Base-by-base conservation (phyloP, 177 flowering plant genomes). In the Vitis hybrid region DNA sequence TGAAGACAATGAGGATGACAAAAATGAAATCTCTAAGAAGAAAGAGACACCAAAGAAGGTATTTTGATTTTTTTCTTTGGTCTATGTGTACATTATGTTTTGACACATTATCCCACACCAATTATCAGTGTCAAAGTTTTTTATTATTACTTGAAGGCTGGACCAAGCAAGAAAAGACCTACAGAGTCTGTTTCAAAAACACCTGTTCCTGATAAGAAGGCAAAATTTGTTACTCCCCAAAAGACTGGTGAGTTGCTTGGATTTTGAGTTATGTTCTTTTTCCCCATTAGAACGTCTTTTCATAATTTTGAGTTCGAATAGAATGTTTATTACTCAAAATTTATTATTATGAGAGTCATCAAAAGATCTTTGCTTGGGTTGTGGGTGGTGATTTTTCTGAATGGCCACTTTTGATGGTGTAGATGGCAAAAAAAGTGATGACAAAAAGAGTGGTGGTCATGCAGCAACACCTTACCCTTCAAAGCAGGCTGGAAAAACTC, bases 391-490 rank as follows among this genome's bases (percentile, higher is more conserved):
- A 13, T 54, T 54, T 15, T 1, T 48, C 46, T 46, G 14, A 62
- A 46, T 13, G 12, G 4, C 15, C 8, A 40, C 16, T 46, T n/a
- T 62, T 62, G 52, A 40, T 66, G 63, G 19, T 49, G 32, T 73
- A 76, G 92, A 85, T 74, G 84, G 84, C 68, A 90, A 90, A 79
- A 85, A 85, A 71, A 72, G 10, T 21, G 72, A 64, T 46, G 82
- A 40, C 68, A 90, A 90, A 79, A 85, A 85, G 69, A 72, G 10
- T 21, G 72, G 65, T 46, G 82, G 32, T 3, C 91, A 85, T 66
- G 71, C 46, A 0, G 91, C 86, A 9, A 90, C 95, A 52, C 95
- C 92, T 15, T 62, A 87, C 71, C 92, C 95, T 15, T 59, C 85
- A 16, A 90, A 88, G 76, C 81, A 87, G 52, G 81, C 74, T 67